Conservation (phyloP, 139 green algal genomes). For the Picochlorum sp. region DNA sequence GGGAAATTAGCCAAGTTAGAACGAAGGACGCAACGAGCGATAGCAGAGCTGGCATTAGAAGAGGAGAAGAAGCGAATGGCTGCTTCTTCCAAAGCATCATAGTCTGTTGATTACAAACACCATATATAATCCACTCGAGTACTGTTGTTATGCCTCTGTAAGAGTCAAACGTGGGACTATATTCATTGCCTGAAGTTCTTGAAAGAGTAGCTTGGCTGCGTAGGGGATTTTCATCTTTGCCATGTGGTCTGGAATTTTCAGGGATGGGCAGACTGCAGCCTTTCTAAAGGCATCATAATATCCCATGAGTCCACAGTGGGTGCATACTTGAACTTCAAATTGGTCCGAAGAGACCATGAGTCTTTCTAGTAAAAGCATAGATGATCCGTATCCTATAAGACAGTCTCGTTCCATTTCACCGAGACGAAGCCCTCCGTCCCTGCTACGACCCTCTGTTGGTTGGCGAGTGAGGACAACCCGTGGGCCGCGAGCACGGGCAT, state of each 20-base stretch:
- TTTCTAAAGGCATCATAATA: conserved; percentile 69
- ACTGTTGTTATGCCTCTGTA: conserved; percentile 34
- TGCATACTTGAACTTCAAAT: conserved; percentile 94
- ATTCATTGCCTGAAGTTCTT: conserved; percentile 92
- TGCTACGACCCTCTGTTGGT: conserved; percentile 87
- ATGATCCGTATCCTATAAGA: conserved; percentile 85
- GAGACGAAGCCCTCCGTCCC: conserved; percentile 86
- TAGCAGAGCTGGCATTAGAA: conserved; percentile 66
- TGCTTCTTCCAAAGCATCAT: conserved; percentile 1
- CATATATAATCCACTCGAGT: not conserved
- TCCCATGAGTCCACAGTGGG: conserved; percentile 84
- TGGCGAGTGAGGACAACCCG: conserved; percentile 92
- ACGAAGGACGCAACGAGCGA: conserved; percentile 58
- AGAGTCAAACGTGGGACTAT: conserved; percentile 80
- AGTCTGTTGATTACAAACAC: conserved; percentile 6
- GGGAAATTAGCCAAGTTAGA: conserved; percentile 71
- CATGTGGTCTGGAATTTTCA: conserved; percentile 55
- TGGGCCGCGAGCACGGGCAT: conserved; percentile 75
- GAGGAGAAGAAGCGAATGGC: conserved; percentile 35
- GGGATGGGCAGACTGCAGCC: conserved; percentile 58
- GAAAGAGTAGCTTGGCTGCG: conserved; percentile 95
- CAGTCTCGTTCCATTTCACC: conserved; percentile 99
- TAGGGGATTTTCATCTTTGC: conserved; percentile 88
- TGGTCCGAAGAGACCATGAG: conserved; percentile 95
- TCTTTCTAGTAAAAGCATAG: conserved; percentile 92